These are phyloP conservation scores for Epichloe aotearoae DNA, from an alignment of 2,329 filamentous ascomycete genomes.

Conservation along the genomic window DNA sequence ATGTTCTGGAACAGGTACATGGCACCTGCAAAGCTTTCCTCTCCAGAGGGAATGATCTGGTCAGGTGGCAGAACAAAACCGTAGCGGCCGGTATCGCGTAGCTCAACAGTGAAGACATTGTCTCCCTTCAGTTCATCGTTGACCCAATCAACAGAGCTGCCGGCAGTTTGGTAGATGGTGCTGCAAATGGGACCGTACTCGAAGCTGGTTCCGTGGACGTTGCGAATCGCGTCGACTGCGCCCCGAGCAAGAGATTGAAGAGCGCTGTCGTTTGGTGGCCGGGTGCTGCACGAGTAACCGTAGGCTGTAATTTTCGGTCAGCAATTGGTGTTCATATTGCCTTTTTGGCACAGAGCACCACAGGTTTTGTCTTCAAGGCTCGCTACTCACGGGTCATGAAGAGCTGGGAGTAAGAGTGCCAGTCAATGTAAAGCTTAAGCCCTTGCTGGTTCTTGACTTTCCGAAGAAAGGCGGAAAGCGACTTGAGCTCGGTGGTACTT, in stretches of 20 bases:
- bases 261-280: constrained; percentile 31
- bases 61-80: constrained; percentile 30
- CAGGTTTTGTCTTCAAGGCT: neutral
- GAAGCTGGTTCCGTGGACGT: constrained; percentile 26
- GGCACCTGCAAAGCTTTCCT: constrained; percentile 35
- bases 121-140: constrained; percentile 28
- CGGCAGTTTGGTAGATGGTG: constrained; percentile 46
- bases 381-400: constrained; percentile 44
- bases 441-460: constrained; percentile 26
- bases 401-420: constrained; percentile 49
- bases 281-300: constrained; percentile 42
- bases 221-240: constrained; percentile 35
- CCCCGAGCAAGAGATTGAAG: constrained; percentile 35
- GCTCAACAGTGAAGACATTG: constrained; percentile 27
- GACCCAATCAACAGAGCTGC: constrained; percentile 32
- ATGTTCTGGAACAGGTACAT: constrained; percentile 42
- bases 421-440: constrained; percentile 50
- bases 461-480: constrained; percentile 26
- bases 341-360: neutral
- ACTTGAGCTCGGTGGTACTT: constrained; percentile 38
- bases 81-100: constrained; percentile 22
- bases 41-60: constrained; percentile 29
- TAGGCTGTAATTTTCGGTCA: constrained; percentile 25
- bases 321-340: neutral
- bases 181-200: constrained; percentile 40